Conservation (phyloP, 2,329 filamentous ascomycete species). For the Dothiorella sarmentorum region DNA sequence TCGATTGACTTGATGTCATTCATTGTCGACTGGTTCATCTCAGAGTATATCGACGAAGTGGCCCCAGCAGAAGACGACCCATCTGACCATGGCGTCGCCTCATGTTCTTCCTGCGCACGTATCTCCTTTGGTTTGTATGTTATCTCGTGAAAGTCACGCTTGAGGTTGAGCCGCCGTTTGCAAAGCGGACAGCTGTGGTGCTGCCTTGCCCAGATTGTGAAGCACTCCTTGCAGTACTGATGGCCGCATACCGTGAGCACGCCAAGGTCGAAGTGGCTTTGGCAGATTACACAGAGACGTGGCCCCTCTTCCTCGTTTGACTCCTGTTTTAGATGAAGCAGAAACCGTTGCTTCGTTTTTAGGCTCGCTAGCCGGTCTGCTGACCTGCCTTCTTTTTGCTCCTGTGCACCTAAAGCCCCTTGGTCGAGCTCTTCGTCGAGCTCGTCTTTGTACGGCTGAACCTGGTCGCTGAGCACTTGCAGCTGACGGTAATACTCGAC, state of each 20-base stretch:
- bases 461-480: constrained; percentile 85
- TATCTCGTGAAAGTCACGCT: constrained; percentile 74
- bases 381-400: constrained; percentile 50
- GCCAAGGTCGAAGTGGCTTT: constrained; percentile 70
- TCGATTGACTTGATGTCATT: constrained; percentile 80
- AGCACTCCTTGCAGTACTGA: constrained; percentile 86
- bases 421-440: constrained; percentile 56
- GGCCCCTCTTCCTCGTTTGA: constrained; percentile 53
- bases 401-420: constrained; percentile 41
- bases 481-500: constrained; percentile 88
- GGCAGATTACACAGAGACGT: constrained; percentile 82
- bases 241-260: constrained; percentile 86
- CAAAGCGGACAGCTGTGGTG: constrained; percentile 81
- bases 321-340: constrained; percentile 60
- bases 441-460: constrained; percentile 68
- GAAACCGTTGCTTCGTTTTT: constrained; percentile 73
- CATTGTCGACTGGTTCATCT: constrained; percentile 68
- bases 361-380: constrained; percentile 58
- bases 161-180: constrained; percentile 62
- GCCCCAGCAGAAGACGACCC: background rate
- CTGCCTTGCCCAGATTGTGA: constrained; percentile 71
- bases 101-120: constrained; percentile 60
- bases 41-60: constrained; percentile 64
- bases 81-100: constrained; percentile 18
- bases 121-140: constrained; percentile 74